phyloP scores from a whole-genome alignment of 164 flowering plant genomes.

The Nymphaea colorata region DNA sequence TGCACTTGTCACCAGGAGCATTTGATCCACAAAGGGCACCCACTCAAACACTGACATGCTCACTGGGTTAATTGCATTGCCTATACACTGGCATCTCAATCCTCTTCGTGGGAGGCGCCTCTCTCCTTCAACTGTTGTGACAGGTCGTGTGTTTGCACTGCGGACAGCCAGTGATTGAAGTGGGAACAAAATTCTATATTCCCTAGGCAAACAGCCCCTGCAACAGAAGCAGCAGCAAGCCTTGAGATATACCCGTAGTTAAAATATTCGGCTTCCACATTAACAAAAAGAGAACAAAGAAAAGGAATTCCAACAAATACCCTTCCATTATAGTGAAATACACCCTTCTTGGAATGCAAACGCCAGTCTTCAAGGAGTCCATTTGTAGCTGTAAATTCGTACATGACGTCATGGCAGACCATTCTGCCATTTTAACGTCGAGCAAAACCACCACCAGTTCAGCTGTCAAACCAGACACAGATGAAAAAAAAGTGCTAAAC shows the following conservation, averaged over 20 bases:
- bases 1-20: conserved; percentile 54
- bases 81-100: conserved; percentile 33
- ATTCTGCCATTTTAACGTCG: conserved; percentile 25
- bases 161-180: conserved; percentile 10
- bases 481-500: not conserved
- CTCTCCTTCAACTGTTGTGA: conserved; percentile 8
- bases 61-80: conserved; percentile 32
- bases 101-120: conserved; percentile 9
- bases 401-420: conserved; percentile 20
- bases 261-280: not conserved
- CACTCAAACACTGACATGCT: conserved; percentile 34
- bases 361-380: conserved; percentile 8
- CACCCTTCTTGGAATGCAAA: conserved; percentile 8
- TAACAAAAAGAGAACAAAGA: not conserved
- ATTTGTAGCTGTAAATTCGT: conserved; percentile 19
- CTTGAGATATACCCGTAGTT: not conserved
- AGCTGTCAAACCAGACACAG: not conserved
- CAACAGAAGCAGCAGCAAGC: conserved; percentile 9
- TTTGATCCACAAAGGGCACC: conserved; percentile 57
- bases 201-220: conserved; percentile 20
- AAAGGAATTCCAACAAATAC: conserved; percentile 8
- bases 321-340: conserved; percentile 13
- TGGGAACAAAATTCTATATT: conserved; percentile 5
- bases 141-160: conserved; percentile 7
- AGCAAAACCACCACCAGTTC: not conserved